phyloP scores from a whole-genome alignment of 257 asterid genomes.

The Solanum etuberosum region DNA sequence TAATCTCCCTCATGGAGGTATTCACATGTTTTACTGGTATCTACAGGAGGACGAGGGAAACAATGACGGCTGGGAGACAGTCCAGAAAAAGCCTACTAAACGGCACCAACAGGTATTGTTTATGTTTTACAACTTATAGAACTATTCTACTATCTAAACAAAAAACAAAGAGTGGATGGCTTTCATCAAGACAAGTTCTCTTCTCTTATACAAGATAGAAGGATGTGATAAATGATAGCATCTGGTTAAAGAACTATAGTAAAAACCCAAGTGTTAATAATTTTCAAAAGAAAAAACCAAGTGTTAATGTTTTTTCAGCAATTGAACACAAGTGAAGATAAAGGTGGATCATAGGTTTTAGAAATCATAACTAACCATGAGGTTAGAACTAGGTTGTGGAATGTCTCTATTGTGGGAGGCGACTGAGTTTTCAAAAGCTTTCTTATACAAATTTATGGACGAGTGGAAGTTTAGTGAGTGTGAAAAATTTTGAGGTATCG shows the following conservation, averaged over 20 bases:
- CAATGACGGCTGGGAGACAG: slow-evolving; percentile 77
- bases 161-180: neutral
- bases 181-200: neutral
- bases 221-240: neutral
- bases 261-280: neutral
- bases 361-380: neutral
- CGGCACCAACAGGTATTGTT: slow-evolving; percentile 43
- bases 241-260: neutral
- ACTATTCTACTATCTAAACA: neutral
- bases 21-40: slow-evolving; percentile 5
- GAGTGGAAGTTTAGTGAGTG: neutral
- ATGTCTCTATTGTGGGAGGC: neutral
- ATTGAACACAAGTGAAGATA: neutral
- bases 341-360: neutral
- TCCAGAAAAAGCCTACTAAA: slow-evolving; percentile 45
- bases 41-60: slow-evolving; percentile 34
- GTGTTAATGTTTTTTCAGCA: neutral
- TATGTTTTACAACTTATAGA: neutral
- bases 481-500: neutral
- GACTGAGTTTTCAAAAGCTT: neutral
- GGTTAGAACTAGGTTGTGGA: neutral
- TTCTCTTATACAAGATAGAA: neutral
- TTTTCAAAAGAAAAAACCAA: too few species aligned
- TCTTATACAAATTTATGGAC: neutral
- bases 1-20: neutral